Percentiles rank a stretch among this genome's conserved stretches.
Conservation (phyloP, 176 grass and related monocot genomes). For the Hordeum marinum region DNA sequence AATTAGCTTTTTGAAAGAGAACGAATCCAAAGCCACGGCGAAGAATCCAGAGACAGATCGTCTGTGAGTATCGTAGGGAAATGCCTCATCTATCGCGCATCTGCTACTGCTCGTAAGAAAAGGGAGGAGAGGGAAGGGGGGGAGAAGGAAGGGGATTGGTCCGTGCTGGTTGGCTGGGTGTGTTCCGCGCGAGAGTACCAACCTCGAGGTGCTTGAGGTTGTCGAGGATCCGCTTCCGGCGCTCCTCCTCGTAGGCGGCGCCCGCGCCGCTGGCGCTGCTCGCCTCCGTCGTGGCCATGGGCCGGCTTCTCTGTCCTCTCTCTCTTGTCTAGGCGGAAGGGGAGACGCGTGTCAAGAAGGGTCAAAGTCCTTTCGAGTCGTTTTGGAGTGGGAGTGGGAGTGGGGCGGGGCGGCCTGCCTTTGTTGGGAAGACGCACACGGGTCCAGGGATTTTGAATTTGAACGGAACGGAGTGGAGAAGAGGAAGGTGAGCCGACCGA, state of each 20-base stretch:
- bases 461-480: background rate
- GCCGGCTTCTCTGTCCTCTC: background rate
- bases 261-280: slow-evolving; percentile 4
- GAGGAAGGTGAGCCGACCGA: background rate
- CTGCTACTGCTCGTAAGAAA: no score
- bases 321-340: background rate
- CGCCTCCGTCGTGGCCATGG: slow-evolving; percentile 39
- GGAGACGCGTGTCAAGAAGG: background rate
- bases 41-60: background rate
- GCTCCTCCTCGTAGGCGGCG: slow-evolving; percentile 72
- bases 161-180: background rate
- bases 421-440: no score
- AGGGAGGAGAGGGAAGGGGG: background rate
- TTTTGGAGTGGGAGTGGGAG: no score
- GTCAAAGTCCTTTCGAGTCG: background rate
- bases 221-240: slow-evolving; percentile 67
- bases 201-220: slow-evolving; percentile 92
- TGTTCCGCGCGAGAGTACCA: background rate
- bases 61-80: background rate
- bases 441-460: no score
- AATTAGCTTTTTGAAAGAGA: background rate
- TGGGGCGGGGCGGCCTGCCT: no score
- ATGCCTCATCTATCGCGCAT: background rate
- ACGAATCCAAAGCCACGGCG: no score
- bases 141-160: background rate